Evolutionary conservation across 371 early-diverging fungal genomes (phyloP), one percentile per base, ranked within the genome.

Genomic region (Chytridiales sp.): DNA sequence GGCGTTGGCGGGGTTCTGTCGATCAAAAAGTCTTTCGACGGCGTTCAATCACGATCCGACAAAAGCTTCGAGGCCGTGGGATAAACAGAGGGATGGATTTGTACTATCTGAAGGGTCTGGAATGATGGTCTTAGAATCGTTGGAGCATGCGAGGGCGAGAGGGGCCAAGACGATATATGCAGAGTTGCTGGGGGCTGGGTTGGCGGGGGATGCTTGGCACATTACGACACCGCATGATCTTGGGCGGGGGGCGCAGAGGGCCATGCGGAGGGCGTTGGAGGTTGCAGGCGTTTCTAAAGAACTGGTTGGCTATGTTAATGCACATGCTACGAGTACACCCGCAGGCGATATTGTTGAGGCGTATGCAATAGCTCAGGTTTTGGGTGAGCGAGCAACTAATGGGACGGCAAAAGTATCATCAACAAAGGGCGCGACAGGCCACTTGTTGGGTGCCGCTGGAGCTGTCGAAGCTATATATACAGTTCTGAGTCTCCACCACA

Each of bases 81-180:
- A 96, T 70, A 62, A 51, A 9, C 83, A 85, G 46, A 81, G 97
- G 1, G 83, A 85, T 59, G 97, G 97, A 11, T 97, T 96, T 69
- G 97, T 96, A 1, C 92, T 97, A 59, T 93, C 94, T 4, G 97
- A 97, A 64, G 97, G 97, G 9, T 83, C 95, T 1, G 97, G 92
- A 1, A 77, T 91, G 4, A 77, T 97, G n/a, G 89, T 97, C 0
- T 77, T 97, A 34, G 97, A 93, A 30, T 67, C 68, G 40, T 81
- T 83, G 46, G 89, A 91, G 43, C 97, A 96, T 66, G 97, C 97
- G 2, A 84, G 74, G 51, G 68, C 72, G 34, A 82, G 97, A 35
- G 91, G 89, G 13, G 95, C 95, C 11, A 74, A 59, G 17, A 4
- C n/a, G 11, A 92, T 97, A 19, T 95, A 95, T 61, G 94, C 93